Conservation (phyloP, 2,329 filamentous ascomycete genomes). For the Ophiobolus disseminans region DNA sequence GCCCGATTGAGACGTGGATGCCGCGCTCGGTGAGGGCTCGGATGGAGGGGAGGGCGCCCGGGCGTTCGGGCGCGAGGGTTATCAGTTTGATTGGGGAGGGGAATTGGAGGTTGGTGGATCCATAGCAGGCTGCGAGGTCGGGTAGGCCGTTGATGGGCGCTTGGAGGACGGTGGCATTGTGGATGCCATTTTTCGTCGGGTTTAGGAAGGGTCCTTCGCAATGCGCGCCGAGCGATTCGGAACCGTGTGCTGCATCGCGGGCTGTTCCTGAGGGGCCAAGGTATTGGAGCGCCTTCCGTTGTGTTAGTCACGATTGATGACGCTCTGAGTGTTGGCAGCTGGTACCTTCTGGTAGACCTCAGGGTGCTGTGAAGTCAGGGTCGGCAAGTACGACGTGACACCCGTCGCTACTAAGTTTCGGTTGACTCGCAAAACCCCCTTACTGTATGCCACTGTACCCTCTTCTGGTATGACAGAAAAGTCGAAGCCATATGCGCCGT, state of each 20-base stretch:
- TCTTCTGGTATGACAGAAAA: conserved; percentile 79
- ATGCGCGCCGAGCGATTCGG: conserved; percentile 88
- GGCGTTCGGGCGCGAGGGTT: conserved; percentile 81
- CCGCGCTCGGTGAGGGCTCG: conserved; percentile 68
- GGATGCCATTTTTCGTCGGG: conserved; percentile 84
- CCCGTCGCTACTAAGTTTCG: conserved; percentile 75
- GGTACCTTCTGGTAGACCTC: conserved; percentile 79
- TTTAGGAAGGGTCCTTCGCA: conserved; percentile 90
- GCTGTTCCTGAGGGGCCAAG: conserved; percentile 72
- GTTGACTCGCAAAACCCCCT: conserved; percentile 76
- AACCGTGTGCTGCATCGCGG: conserved; percentile 70
- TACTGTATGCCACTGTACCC: conserved; percentile 66
- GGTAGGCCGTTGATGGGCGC: conserved; percentile 66
- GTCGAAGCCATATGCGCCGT: conserved; percentile 92
- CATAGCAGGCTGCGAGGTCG: conserved; percentile 76
- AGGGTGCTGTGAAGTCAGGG: conserved; percentile 79
- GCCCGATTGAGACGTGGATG: conserved; percentile 82
- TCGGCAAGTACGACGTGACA: conserved; percentile 87
- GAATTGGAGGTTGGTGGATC: conserved; percentile 67
- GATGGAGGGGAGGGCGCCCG: conserved; percentile 74
- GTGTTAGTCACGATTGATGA: conserved; percentile 30
- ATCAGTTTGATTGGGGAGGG: conserved; percentile 72
- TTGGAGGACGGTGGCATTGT: conserved; percentile 75
- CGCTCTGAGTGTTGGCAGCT: not conserved
- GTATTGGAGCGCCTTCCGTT: conserved; percentile 68